Conservation (phyloP, 768 basidiomycete genomes). For the Termitomyces sp. region DNA sequence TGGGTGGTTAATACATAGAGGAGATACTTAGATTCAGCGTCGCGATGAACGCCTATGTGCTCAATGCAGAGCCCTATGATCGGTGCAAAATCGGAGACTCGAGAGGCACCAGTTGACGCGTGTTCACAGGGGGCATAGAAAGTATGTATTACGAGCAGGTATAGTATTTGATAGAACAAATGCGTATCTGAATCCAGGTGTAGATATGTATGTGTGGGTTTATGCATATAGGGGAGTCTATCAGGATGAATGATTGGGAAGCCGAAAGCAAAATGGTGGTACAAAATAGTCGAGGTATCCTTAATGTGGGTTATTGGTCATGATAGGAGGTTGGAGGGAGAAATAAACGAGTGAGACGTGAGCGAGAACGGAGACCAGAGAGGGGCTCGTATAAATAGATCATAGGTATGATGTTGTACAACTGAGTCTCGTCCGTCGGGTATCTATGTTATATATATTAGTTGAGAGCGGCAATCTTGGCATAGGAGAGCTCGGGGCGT, state of each 20-base stretch:
- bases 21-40: too few relatives aligned
- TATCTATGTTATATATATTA: not conserved
- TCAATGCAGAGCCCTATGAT: too few relatives aligned
- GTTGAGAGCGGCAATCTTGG: constrained; percentile 30
- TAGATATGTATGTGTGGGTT: not conserved
- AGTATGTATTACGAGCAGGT: not conserved
- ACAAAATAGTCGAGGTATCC: not conserved
- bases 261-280: not conserved
- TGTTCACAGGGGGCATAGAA: not conserved
- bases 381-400: not conserved
- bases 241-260: not conserved
- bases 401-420: not conserved
- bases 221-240: not conserved
- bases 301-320: not conserved
- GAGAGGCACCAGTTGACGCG: not conserved
- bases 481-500: constrained; percentile 38
- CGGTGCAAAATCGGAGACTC: too few relatives aligned
- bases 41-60: too few relatives aligned
- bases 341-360: not conserved
- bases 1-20: too few relatives aligned
- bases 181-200: not conserved
- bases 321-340: not conserved
- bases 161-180: not conserved
- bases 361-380: not conserved
- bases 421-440: not conserved